These are phyloP conservation scores for Backusella mclennaniae DNA, from an alignment of 192 early-diverging fungal genomes.

Conservation along the genomic window DNA sequence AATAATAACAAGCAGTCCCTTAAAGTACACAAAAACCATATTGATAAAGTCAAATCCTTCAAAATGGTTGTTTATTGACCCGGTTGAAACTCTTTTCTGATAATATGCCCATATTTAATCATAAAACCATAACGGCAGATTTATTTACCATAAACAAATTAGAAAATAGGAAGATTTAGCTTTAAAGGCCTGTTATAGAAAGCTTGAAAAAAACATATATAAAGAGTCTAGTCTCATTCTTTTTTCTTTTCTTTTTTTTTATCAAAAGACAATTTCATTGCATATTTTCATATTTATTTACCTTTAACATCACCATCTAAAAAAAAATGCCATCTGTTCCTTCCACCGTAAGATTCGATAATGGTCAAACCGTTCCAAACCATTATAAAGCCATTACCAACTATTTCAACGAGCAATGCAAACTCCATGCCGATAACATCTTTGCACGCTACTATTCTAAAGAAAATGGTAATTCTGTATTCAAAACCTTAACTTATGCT, in stretches of 20 bases:
- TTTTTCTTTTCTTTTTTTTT: not conserved
- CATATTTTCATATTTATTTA: not conserved
- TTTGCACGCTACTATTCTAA: not conserved
- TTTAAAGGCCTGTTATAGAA: not conserved
- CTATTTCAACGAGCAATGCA: not conserved
- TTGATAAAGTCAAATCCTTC: not conserved
- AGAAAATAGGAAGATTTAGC: not conserved
- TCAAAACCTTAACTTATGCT: slow-evolving; percentile 7
- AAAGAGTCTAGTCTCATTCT: not conserved
- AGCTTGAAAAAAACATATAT: not conserved
- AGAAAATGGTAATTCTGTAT: not conserved
- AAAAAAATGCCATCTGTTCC: not conserved
- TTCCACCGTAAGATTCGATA: not conserved
- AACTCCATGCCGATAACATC: not conserved
- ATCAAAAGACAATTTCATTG: not conserved
- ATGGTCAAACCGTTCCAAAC: not conserved
- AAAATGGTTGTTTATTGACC: not conserved
- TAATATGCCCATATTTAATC: not conserved
- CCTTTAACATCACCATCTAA: not conserved
- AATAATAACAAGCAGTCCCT: not conserved
- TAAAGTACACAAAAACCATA: not conserved
- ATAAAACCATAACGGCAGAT: not conserved
- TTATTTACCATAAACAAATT: not conserved
- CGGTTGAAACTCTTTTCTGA: not conserved
- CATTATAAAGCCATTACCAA: not conserved